A percentile compares a stretch with the other conserved stretches of the same genome.
Conservation (phyloP, 345 rosid species). For the Murraya paniculata region DNA sequence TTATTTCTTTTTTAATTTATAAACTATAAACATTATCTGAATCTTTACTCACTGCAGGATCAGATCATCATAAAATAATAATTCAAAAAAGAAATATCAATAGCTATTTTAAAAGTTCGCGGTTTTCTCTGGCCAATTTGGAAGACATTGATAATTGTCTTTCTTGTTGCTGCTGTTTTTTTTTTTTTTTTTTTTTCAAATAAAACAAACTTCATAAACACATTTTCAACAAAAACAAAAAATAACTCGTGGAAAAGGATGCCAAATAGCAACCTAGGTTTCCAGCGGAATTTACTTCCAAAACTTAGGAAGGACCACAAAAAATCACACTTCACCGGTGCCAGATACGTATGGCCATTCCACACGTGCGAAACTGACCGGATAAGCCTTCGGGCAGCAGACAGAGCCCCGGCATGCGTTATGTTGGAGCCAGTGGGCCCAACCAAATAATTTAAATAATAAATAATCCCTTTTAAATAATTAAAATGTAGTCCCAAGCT, state of each 20-base stretch:
- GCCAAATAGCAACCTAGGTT: not conserved
- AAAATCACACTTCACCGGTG: not conserved
- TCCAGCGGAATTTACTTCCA: not conserved
- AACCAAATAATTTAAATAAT: not conserved
- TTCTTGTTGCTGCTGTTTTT: too few relatives aligned
- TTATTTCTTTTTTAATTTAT: too few relatives aligned
- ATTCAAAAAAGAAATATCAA: too few relatives aligned
- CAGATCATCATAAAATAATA: too few relatives aligned
- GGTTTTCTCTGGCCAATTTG: too few relatives aligned
- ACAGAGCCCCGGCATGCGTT: constrained; percentile 27
- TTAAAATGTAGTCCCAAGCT: not conserved
- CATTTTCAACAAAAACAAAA: not conserved
- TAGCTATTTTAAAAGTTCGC: too few relatives aligned
- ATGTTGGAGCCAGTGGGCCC: constrained; percentile 14
- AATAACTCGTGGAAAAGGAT: not conserved
- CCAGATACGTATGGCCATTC: not conserved
- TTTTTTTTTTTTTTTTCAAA: too few relatives aligned
- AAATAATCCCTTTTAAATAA: not conserved
- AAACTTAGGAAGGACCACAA: not conserved
- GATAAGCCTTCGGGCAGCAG: constrained; percentile 31
- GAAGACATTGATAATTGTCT: too few relatives aligned
- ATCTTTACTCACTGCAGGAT: too few relatives aligned
- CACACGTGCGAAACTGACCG: constrained; percentile 23
- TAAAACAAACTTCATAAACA: not conserved
- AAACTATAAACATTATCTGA: too few relatives aligned